Conservation (phyloP, 148 eudicot species). For the Silene conica region DNA sequence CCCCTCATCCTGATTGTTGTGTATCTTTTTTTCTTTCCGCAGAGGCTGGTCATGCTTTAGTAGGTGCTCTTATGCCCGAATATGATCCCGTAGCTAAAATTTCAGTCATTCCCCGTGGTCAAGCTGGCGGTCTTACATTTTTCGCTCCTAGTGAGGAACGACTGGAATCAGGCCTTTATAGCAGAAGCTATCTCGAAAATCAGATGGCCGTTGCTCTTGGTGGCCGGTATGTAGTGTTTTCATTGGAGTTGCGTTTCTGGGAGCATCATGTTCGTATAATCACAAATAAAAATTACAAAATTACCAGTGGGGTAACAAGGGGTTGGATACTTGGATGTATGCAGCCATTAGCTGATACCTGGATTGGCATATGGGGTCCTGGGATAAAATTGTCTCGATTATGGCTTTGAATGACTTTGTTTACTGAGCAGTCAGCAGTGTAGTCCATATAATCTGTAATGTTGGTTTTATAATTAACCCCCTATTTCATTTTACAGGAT, state of each 20-base stretch:
- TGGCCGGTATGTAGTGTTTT: slow-evolving; percentile 61
- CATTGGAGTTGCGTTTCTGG: background rate
- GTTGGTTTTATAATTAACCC: background rate
- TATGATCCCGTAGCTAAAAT: slow-evolving; percentile 98
- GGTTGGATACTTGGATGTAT: no score
- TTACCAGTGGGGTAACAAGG: no score
- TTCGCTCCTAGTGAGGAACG: slow-evolving; percentile 99
- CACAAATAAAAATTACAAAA: background rate
- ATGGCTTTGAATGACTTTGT: background rate
- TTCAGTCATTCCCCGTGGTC: slow-evolving; percentile 98
- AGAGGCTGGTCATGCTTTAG: slow-evolving; percentile 99
- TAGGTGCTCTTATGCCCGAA: slow-evolving; percentile 98
- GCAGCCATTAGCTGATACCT: background rate
- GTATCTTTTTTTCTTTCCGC: slow-evolving; percentile 18
- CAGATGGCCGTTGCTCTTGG: slow-evolving; percentile 99
- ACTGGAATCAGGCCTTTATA: slow-evolving; percentile 93
- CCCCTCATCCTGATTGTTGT: background rate
- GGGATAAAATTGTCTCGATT: background rate
- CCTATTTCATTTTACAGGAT: slow-evolving; percentile 43
- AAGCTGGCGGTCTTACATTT: slow-evolving; percentile 98
- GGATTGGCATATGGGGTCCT: background rate
- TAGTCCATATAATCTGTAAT: background rate
- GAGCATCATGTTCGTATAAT: background rate
- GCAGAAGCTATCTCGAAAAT: slow-evolving; percentile 95
- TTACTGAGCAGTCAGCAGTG: background rate